phyloP scores from a whole-genome alignment of 2,329 filamentous ascomycete species.

The Rugonectria rugulosa region DNA sequence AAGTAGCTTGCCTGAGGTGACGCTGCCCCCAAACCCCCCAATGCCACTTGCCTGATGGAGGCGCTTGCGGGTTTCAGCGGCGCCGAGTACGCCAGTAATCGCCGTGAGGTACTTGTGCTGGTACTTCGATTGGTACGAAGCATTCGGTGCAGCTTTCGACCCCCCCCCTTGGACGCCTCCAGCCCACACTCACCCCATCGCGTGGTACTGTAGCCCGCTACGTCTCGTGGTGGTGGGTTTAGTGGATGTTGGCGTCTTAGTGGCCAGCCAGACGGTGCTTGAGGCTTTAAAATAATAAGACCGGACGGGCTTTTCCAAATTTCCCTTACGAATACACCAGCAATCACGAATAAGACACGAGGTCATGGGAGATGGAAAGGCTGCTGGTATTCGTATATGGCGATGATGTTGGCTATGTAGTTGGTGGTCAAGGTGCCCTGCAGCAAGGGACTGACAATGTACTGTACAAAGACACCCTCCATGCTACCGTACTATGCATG shows the following conservation, averaged over 20 bases:
- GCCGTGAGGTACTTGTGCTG: background rate
- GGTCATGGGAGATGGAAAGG: background rate
- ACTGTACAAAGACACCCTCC: no score
- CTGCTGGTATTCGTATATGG: no score
- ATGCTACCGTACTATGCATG: no score
- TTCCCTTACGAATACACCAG: background rate
- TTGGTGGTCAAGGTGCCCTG: no score
- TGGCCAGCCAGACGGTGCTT: constrained; percentile 9
- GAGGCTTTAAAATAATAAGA: background rate
- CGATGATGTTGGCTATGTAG: no score
- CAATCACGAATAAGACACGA: background rate
- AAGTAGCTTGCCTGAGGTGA: constrained; percentile 19
- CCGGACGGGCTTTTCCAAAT: no score
- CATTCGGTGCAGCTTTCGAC: background rate
- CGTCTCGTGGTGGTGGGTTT: constrained; percentile 33
- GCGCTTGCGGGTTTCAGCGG: background rate
- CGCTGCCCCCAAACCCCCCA: constrained; percentile 1
- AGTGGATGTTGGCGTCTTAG: constrained; percentile 5
- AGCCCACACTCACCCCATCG: constrained; percentile 16
- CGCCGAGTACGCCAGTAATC: constrained; percentile 7
- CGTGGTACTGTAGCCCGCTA: constrained; percentile 14
- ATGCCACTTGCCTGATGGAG: background rate
- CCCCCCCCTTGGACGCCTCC: constrained; percentile 7
- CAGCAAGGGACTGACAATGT: background rate
- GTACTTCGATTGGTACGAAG: background rate